Conservation (phyloP, 495 filamentous ascomycete species). For the Penicillium macrosclerotiorum region DNA sequence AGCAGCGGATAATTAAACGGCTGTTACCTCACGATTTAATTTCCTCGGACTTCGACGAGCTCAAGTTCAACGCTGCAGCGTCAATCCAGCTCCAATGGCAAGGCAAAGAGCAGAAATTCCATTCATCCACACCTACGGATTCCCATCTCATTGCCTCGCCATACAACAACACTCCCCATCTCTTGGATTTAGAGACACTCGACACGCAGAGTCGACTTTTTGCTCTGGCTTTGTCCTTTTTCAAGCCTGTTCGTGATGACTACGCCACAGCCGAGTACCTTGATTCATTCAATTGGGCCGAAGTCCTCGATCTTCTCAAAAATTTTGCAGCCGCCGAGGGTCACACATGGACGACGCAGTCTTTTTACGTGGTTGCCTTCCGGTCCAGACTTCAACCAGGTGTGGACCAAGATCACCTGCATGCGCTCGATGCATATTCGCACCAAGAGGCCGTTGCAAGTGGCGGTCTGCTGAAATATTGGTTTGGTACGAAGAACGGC, state of each 20-base stretch:
- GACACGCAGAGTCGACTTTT: conserved; percentile 63
- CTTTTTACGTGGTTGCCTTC: conserved; percentile 83
- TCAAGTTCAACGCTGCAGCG: conserved; percentile 37
- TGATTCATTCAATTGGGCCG: conserved; percentile 75
- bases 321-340: conserved; percentile 34
- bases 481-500: conserved; percentile 70
- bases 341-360: conserved; percentile 59
- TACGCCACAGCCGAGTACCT: conserved; percentile 76
- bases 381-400: conserved; percentile 63
- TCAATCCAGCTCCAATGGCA: conserved; percentile 28
- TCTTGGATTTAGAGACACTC: conserved; percentile 66
- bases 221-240: conserved; percentile 63
- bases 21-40: conserved; percentile 32
- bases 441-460: conserved; percentile 73
- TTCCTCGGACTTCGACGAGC: conserved; percentile 31
- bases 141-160: conserved; percentile 64
- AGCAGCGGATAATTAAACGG: background rate
- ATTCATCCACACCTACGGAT: conserved; percentile 12
- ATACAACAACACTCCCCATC: conserved; percentile 64
- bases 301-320: conserved; percentile 55
- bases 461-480: conserved; percentile 89
- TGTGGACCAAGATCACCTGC: conserved; percentile 60
- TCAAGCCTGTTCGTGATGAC: conserved; percentile 60
- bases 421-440: conserved; percentile 67
- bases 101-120: conserved; percentile 2